Conservation (phyloP, 306 rosid genomes). For the Prosopis cineraria region DNA sequence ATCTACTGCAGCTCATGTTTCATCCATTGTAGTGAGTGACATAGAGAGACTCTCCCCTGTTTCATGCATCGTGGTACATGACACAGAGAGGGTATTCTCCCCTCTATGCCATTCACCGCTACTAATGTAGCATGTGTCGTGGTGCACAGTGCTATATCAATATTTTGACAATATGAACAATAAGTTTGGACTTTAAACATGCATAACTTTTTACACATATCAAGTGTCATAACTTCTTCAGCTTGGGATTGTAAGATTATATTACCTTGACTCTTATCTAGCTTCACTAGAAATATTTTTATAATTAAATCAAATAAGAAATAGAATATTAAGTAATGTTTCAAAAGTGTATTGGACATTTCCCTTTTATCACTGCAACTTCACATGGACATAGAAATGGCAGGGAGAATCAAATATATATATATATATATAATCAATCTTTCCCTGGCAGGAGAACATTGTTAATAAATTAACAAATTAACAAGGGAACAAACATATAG, state of each 20-base stretch:
- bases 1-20: too few species aligned
- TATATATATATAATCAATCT: background rate
- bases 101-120: too few species aligned
- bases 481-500: background rate
- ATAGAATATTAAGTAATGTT: background rate
- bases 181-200: too few species aligned
- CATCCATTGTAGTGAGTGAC: too few species aligned
- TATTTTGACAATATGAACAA: too few species aligned
- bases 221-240: background rate
- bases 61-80: too few species aligned
- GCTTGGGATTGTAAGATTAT: background rate
- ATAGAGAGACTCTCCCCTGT: too few species aligned
- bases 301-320: background rate
- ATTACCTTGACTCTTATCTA: background rate
- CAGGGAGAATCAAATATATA: background rate
- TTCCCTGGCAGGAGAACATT: background rate
- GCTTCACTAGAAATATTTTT: background rate
- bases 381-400: background rate
- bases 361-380: background rate
- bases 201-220: too few species aligned
- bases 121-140: too few species aligned
- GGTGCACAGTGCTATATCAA: too few species aligned
- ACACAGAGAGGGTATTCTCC: too few species aligned
- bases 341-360: background rate
- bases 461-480: constrained; percentile 12